Base-by-base conservation (phyloP, 257 asterid genomes). In the Mentha longifolia region DNA sequence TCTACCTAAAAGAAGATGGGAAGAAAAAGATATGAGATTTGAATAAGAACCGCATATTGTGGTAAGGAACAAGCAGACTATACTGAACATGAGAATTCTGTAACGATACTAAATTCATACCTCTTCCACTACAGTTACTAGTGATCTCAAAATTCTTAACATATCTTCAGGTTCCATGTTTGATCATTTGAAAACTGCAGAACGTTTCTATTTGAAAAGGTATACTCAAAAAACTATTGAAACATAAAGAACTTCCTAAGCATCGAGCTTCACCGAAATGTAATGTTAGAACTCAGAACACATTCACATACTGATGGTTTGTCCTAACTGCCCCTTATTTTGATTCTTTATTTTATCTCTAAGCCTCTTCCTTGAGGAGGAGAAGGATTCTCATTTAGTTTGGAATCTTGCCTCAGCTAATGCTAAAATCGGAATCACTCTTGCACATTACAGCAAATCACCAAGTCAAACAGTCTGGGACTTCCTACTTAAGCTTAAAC, bases 1-100 rank as follows among this genome's bases (percentile, higher is more conserved):
- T 86, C 80, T 85, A 76, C 98, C 99, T 95, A 64, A 62, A 73
- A 74, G 68, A 19, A 68, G 41, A 77, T 33, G 14, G 68, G 46
- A 74, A 73, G 54, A 13, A 43, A 35, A 68, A 75, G 52, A 15
- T 22, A 37, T 41, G 6, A 49, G 56, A 68, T 45, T 30, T 74
- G 20, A 31, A 33, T 28, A 58, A 70, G 15, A 31, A 46, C 66
- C 51, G 33, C 47, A 30, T 25, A 12, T 14, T 41, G 59, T 35
- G 10, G 55, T 47, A 61, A 49, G 31, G 30, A 66, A 63, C 65
- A 30, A 73, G 61, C 64, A 67, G 41, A 42, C 9, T 56, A 1
- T 2, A 60, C 22, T 19, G 31, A 62, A 51, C 43, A 65, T 28
- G n/a, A 58, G 30, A 8, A 25, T 22, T 22, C 25, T 22, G 7